Conservation (phyloP, 2,329 filamentous ascomycete genomes). For the Fusarium sp. region DNA sequence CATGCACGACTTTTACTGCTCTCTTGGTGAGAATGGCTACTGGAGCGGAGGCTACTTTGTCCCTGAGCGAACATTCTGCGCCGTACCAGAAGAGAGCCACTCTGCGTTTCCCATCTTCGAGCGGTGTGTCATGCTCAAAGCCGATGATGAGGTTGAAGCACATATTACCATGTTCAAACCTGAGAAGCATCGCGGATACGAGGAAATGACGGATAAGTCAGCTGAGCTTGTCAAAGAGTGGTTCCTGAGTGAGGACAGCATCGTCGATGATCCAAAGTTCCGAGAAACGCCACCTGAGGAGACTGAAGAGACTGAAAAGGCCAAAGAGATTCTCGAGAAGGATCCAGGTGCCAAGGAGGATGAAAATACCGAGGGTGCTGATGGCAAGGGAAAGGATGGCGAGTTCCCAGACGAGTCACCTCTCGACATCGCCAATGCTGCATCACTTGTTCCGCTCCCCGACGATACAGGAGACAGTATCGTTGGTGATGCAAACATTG, state of each 20-base stretch:
- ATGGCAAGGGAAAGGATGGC: conserved; percentile 17
- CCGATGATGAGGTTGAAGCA: conserved; percentile 77
- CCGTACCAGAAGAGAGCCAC: conserved; percentile 69
- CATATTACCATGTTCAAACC: conserved; percentile 76
- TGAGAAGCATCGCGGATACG: conserved; percentile 72
- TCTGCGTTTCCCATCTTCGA: conserved; percentile 59
- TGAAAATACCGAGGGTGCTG: neutral
- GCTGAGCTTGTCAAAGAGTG: conserved; percentile 69
- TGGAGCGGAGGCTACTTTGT: conserved; percentile 71
- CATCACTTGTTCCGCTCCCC: conserved; percentile 62
- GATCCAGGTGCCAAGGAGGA: conserved; percentile 31
- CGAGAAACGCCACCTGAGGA: conserved; percentile 56
- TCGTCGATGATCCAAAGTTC: conserved; percentile 62
- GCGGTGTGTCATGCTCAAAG: conserved; percentile 71
- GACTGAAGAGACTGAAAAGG: conserved; percentile 45
- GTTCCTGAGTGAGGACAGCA: conserved; percentile 61
- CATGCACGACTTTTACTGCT: conserved; percentile 81
- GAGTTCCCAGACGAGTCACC: conserved; percentile 55
- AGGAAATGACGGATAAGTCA: conserved; percentile 70
- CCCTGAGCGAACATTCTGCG: conserved; percentile 82
- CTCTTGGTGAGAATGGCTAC: conserved; percentile 77
- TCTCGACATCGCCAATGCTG: conserved; percentile 65
- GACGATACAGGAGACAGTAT: conserved; percentile 55
- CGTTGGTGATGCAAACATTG: conserved; percentile 48
- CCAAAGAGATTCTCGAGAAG: conserved; percentile 45